Evolutionary conservation across 2,329 filamentous ascomycete genomes (phyloP), one percentile per base, ranked within the genome.

Genomic region (Xylaria hypoxylon): DNA sequence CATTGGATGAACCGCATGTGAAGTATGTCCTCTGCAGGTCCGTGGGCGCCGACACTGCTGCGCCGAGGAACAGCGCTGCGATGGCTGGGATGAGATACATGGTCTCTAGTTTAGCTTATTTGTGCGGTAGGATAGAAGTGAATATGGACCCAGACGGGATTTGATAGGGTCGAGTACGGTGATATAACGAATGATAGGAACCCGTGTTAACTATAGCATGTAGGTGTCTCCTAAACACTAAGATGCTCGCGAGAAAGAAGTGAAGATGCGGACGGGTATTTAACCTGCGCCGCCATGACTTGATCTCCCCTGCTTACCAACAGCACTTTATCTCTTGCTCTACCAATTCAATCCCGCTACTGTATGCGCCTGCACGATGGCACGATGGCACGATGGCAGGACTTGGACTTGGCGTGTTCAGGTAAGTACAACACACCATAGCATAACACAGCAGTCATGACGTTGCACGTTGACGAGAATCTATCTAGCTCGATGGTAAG

Each of bases 1-100:
- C 51, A n/a, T 68, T 50, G 19, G 66, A 62, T 10, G 68, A 70
- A 26, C 64, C 63, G 67, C 72, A 75, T 48, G 60, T 73, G 65
- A 75, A 75, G 13, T 63, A 59, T 31, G 64, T 62, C 31, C 59
- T 40, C 28, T 62, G 40, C 19, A 44, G n/a, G 6, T 61, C 57
- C 22, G 68, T 53, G 2, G 65, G 53, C 2, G 53, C 62, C 31
- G 66, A 60, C 38, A 71, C 62, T 11, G 63, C 56, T 6, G 67
- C 55, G 13, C 70, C 51, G 15, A 68, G 50, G 2, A 73, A 59
- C 6, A 73, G 44, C 8, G 66, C 47, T 5, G 66, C 28, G n/a
- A 61, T 61, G 26, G 50, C 24, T 10, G 64, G 56, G 53, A 51
- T 11, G 48, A 59, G 42, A 67, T 71, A 63, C 71, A 74, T 74